Evolutionary conservation across 331 rosid genomes (phyloP).

Genomic region (Phaseolus coccineus): DNA sequence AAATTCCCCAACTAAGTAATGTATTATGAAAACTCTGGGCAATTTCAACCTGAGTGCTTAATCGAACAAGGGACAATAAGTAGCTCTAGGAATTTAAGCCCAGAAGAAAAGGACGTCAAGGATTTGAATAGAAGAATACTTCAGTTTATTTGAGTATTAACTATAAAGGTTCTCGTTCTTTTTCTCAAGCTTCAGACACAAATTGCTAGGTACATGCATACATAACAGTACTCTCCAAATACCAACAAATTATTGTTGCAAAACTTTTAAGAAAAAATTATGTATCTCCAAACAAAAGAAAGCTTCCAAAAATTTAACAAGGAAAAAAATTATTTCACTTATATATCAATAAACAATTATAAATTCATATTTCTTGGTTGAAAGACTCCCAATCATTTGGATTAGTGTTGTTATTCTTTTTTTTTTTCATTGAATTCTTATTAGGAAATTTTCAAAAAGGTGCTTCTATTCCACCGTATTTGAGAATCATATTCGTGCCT

Average conservation of each 20-base stretch:
- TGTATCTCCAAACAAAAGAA: constrained; percentile 17
- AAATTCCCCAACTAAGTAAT: constrained; percentile 11
- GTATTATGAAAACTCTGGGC: background rate
- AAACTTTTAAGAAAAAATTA: background rate
- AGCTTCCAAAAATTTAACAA: constrained; percentile 10
- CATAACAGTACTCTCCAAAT: background rate
- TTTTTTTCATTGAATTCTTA: background rate
- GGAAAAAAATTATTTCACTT: background rate
- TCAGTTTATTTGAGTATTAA: background rate
- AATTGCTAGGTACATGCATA: constrained; percentile 1
- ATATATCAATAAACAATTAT: background rate
- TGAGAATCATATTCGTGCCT: background rate
- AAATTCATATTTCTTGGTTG: background rate
- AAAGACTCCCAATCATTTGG: constrained; percentile 8
- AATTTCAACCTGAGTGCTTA: background rate
- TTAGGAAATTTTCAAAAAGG: constrained; percentile 5
- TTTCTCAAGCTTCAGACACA: constrained; percentile 12
- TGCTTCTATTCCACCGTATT: background rate
- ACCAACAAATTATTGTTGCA: constrained; percentile 23
- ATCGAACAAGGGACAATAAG: constrained; percentile 9
- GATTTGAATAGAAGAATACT: background rate
- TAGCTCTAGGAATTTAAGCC: background rate
- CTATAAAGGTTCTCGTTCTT: background rate
- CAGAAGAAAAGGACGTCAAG: background rate
- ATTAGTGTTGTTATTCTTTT: background rate